Percentiles rank a stretch among this genome's conserved stretches.
These are phyloP conservation scores for Cucumis cinereus DNA, from an alignment of 306 rosid genomes.

Conservation along the genomic window DNA sequence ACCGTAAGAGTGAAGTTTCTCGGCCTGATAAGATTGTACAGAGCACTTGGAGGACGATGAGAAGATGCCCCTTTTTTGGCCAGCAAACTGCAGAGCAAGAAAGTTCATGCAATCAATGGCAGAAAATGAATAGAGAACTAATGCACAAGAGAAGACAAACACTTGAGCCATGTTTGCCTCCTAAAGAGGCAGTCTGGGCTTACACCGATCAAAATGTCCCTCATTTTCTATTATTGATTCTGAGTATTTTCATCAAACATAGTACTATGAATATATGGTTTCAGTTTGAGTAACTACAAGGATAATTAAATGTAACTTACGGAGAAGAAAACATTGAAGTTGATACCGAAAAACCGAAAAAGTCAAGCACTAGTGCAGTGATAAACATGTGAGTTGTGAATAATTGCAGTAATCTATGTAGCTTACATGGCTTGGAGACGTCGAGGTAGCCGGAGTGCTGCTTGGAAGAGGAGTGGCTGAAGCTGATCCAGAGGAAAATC, in stretches of 20 bases:
- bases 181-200: not conserved
- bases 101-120: not conserved
- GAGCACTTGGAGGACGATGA: slow-evolving; percentile 20
- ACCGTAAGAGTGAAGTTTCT: slow-evolving; percentile 24
- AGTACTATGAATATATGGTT: not conserved
- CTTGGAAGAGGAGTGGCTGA: slow-evolving; percentile 30
- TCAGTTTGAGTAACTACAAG: not conserved
- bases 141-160: not conserved
- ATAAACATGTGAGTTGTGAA: not conserved
- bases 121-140: not conserved
- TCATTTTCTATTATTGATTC: not conserved
- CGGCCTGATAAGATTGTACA: slow-evolving; percentile 22
- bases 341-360: not conserved
- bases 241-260: not conserved
- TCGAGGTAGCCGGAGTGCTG: slow-evolving; percentile 20
- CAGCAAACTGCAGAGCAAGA: slow-evolving; percentile 19
- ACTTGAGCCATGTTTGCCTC: not conserved
- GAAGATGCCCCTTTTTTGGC: slow-evolving; percentile 18
- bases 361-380: not conserved
- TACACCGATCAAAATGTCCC: not conserved
- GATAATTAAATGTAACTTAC: not conserved
- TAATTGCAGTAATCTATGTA: not conserved
- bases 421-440: slow-evolving; percentile 39
- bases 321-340: too few relatives aligned
- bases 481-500: slow-evolving; percentile 29